Base-by-base conservation (phyloP, 1,139 yeast genomes). In the Zygotorulaspora mrakii region DNA sequence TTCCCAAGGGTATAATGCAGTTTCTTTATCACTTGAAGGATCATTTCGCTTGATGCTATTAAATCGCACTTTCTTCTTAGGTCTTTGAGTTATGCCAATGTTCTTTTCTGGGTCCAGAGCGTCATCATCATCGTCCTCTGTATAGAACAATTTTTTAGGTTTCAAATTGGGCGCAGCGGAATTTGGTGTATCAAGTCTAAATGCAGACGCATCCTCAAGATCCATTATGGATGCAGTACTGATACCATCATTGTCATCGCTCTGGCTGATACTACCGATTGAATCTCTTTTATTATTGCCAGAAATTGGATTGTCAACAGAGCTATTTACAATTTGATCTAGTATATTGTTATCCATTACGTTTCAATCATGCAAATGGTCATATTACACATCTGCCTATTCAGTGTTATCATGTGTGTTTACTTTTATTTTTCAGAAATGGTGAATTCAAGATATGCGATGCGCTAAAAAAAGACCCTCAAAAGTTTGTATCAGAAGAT, bases 21-120 rank as follows among this genome's bases (percentile, higher is more conserved):
- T 13, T 16, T 34, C 46, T 13, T 40, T 54, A 25, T 56, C 65
- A 43, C 42, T 34, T 25, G 27, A 33, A 5, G 17, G 23, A 4
- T 34, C 38, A 10, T 27, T 28, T 23, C 28, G 37, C 13, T 35
- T 35, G 9, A 24, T 37, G n/a, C 21, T 5, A 14, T 43, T 35
- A 17, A 43, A 43, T 32, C 47, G 37, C 10, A 43, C 47, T 11
- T 29, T 39, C 29, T 43, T 43, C n/a, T 35, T 26, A 9, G 26
- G 21, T n/a, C 33, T 33, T 20, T 34, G 25, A 42, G 18, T 50
- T 37, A 17, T 48, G 35, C 36, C 39, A 39, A 32, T 62, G 59
- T 25, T 77, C 64, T 49, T 34, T 33, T 47, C 27, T 14, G 31
- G 31, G 13, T 28, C 12, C n/a, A 28, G 21, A n/a, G 21, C 31